phyloP scores from a whole-genome alignment of 2,329 filamentous ascomycete genomes.

The Monosporascus sp. region DNA sequence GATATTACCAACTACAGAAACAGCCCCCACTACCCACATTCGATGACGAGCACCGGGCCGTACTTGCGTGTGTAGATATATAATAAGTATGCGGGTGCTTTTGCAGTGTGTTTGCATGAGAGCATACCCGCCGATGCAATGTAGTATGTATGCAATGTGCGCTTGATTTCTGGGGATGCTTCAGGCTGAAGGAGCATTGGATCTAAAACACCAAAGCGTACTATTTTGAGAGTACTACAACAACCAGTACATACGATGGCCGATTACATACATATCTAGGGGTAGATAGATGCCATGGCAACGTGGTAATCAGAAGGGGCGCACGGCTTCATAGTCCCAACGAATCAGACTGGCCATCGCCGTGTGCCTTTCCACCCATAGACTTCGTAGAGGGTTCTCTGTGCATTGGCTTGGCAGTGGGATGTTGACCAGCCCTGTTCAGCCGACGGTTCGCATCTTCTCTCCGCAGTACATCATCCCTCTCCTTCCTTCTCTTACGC shows the following conservation, averaged over 20 bases:
- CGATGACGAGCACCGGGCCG: neutral
- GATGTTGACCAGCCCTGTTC: neutral
- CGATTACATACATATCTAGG: too few species aligned
- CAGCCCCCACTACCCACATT: neutral
- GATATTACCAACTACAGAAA: neutral
- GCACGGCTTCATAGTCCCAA: conserved; percentile 23
- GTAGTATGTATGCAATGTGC: too few species aligned
- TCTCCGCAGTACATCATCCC: conserved; percentile 4
- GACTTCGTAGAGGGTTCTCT: conserved; percentile 12
- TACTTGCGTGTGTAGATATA: neutral
- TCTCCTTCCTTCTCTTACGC: conserved; percentile 15
- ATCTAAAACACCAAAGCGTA: too few species aligned
- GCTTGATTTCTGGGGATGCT: too few species aligned
- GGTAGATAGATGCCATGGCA: too few species aligned
- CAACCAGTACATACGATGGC: too few species aligned
- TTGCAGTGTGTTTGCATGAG: too few species aligned
- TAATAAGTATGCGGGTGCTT: neutral
- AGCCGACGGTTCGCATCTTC: neutral
- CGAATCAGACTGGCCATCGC: conserved; percentile 26
- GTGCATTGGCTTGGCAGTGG: conserved; percentile 7
- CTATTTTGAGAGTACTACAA: too few species aligned
- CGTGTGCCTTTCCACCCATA: conserved; percentile 6
- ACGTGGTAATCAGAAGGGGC: too few species aligned
- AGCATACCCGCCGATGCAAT: too few species aligned
- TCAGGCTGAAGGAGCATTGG: too few species aligned